A percentile compares a stretch with the other conserved stretches of the same genome.
phyloP scores from a whole-genome alignment of 1,139 yeast genomes.

The Candida smagusa region DNA sequence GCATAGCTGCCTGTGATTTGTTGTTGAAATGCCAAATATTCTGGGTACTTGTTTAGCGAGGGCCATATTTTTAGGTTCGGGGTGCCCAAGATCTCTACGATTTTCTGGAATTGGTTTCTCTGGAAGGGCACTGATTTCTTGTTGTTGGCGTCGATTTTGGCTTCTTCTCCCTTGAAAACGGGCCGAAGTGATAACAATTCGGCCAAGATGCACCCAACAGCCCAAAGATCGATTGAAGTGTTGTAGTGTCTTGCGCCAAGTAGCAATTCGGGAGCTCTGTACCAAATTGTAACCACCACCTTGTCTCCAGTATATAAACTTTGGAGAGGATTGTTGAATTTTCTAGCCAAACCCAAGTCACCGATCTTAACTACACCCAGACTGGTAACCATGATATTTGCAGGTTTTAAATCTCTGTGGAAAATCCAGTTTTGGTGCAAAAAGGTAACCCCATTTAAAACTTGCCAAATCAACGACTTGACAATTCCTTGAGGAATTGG shows the following conservation, averaged over 20 bases:
- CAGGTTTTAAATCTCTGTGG: constrained; percentile 95
- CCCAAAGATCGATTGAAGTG: constrained; percentile 95
- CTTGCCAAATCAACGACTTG: constrained; percentile 87
- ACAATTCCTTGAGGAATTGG: constrained; percentile 75
- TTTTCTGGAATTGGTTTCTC: constrained; percentile 84
- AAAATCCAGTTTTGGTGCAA: constrained; percentile 94
- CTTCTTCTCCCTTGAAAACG: constrained; percentile 95
- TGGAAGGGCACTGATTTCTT: constrained; percentile 93
- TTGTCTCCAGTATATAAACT: constrained; percentile 91
- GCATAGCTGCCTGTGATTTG: constrained; percentile 56
- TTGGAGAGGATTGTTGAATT: constrained; percentile 85
- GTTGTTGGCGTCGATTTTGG: constrained; percentile 76
- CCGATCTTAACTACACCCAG: constrained; percentile 93
- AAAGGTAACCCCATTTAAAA: constrained; percentile 85
- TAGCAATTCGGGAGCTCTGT: constrained; percentile 90
- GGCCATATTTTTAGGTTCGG: constrained; percentile 82
- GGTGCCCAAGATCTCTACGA: constrained; percentile 85
- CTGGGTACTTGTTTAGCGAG: constrained; percentile 75
- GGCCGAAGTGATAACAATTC: constrained; percentile 88
- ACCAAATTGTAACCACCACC: constrained; percentile 98
- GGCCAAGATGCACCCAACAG: constrained; percentile 94
- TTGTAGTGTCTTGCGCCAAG: constrained; percentile 93
- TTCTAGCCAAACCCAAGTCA: constrained; percentile 90
- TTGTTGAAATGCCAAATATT: constrained; percentile 58
- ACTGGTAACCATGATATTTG: constrained; percentile 92